A percentile compares a stretch with the other conserved stretches of the same genome.
These are phyloP conservation scores for Tetrapisispora iriomotensis DNA, from an alignment of 805 yeast species.

Conservation along the genomic window DNA sequence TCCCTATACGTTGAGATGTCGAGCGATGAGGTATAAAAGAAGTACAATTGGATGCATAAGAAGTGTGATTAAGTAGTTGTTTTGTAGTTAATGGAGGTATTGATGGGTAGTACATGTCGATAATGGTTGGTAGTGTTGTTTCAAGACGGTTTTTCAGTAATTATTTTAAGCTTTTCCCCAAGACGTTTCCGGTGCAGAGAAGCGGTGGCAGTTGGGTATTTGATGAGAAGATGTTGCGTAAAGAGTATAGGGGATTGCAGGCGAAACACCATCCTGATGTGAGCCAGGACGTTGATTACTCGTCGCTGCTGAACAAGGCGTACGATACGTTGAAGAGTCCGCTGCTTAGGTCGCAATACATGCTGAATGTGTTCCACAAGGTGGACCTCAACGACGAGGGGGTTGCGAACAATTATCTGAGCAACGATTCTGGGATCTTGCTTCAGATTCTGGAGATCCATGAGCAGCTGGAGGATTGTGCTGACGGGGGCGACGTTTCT, in stretches of 20 bases:
- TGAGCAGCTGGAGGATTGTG: slow-evolving; percentile 66
- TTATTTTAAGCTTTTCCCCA: slow-evolving; percentile 63
- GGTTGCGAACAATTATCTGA: slow-evolving; percentile 12
- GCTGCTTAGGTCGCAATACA: slow-evolving; percentile 55
- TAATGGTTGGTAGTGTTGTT: slow-evolving; percentile 1
- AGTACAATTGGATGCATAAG: no score
- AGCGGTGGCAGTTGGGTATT: slow-evolving; percentile 62
- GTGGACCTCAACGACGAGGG: slow-evolving; percentile 55
- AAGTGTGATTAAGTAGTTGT: no score
- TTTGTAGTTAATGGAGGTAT: no score
- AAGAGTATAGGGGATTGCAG: slow-evolving; percentile 69
- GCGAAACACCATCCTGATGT: slow-evolving; percentile 76
- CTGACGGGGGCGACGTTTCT: slow-evolving; percentile 46
- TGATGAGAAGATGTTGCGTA: slow-evolving; percentile 46
- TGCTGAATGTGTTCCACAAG: slow-evolving; percentile 36
- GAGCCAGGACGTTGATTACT: slow-evolving; percentile 11
- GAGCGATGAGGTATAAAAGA: no score
- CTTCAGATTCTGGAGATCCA: slow-evolving; percentile 77
- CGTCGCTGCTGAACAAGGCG: slow-evolving; percentile 64
- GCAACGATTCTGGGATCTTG: slow-evolving; percentile 46
- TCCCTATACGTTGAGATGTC: no score
- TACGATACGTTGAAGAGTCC: slow-evolving; percentile 66
- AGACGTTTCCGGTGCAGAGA: slow-evolving; percentile 57
- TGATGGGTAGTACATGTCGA: no score
- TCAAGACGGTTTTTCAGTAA: slow-evolving; percentile 11